Conservation (phyloP, 2,329 filamentous ascomycete genomes). For the Aspergillus sp. region DNA sequence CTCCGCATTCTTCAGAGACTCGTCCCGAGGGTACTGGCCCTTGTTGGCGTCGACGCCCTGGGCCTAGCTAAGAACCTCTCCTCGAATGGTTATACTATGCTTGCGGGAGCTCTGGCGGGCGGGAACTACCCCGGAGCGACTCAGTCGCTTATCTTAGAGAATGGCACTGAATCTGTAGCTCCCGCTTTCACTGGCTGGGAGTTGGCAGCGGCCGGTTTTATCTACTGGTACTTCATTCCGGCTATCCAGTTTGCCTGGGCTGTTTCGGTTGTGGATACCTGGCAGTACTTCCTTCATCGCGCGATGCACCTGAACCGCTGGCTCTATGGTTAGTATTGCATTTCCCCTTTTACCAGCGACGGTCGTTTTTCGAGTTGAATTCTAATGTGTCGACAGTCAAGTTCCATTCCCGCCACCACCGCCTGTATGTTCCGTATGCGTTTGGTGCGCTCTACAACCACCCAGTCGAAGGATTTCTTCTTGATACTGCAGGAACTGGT, state of each 20-base stretch:
- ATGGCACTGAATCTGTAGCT: conserved; percentile 47
- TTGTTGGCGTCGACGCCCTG: conserved; percentile 71
- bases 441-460: conserved; percentile 98
- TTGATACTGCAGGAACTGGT: conserved; percentile 85
- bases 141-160: conserved; percentile 51
- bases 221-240: conserved; percentile 78
- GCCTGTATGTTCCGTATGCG: conserved; percentile 94
- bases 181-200: conserved; percentile 85
- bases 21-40: conserved; percentile 66
- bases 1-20: conserved; percentile 72
- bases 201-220: conserved; percentile 63
- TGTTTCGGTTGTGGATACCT: conserved; percentile 79
- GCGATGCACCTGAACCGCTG: conserved; percentile 97
- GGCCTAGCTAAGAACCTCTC: conserved; percentile 72
- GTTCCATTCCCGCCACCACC: conserved; percentile 93
- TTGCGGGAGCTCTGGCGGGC: conserved; percentile 72
- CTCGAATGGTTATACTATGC: conserved; percentile 59
- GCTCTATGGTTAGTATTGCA: conserved; percentile 72
- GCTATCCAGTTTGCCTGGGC: conserved; percentile 71
- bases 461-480: conserved; percentile 84
- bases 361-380: background rate
- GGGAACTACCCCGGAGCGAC: conserved; percentile 73
- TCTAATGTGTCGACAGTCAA: conserved; percentile 52
- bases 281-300: conserved; percentile 97
- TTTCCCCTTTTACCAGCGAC: background rate